Base-by-base conservation (phyloP, 345 rosid genomes). In the Salix caprea region DNA sequence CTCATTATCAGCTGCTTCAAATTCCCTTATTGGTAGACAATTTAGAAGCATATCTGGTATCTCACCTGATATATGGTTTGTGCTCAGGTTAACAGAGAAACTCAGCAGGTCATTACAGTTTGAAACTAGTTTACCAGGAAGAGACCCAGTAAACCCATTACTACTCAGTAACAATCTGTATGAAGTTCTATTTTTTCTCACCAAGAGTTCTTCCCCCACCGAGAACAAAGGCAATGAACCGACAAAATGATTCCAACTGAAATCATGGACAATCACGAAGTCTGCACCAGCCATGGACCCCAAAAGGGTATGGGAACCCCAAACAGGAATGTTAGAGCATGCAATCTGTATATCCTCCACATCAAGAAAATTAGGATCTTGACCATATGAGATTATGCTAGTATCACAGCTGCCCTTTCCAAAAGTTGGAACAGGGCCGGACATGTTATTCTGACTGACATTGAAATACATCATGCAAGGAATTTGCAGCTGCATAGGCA, bases 401-500 rank as follows among this genome's bases (percentile, higher is more conserved):
- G 56, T 7, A 74, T 74, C 74, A 79, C 90, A 88, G 67, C 60
- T 73, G 58, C 74, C 82, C 39, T 78, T 72, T 68, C 74, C 74
- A 76, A 84, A 87, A 56, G 77, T 70, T 3, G 87, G 89, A 81
- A 88, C 74, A n/a, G 30, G 56, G 24, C 90, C 90, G 11, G 91
- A 77, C 24, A 90, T 72, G 67, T 83, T 88, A 42, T 90, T 90
- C 74, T 40, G 67, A 81, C 91, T 90, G 36, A 90, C 76, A 69
- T 88, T 88, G 69, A 90, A 86, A 77, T 88, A 86, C 36, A 76
- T 71, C 90, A 90, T 83, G 60, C 94, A 90, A 12, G 91, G 84
- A 82, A 88, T 82, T 70, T 65, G 89, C 48, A 88, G 87, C 71
- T 64, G 76, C 54, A 66, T 28, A 11, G 91, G 90, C 64, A 90